These are phyloP conservation scores for Glonium stellatum DNA, from an alignment of 495 filamentous ascomycete species.

Conservation along the genomic window DNA sequence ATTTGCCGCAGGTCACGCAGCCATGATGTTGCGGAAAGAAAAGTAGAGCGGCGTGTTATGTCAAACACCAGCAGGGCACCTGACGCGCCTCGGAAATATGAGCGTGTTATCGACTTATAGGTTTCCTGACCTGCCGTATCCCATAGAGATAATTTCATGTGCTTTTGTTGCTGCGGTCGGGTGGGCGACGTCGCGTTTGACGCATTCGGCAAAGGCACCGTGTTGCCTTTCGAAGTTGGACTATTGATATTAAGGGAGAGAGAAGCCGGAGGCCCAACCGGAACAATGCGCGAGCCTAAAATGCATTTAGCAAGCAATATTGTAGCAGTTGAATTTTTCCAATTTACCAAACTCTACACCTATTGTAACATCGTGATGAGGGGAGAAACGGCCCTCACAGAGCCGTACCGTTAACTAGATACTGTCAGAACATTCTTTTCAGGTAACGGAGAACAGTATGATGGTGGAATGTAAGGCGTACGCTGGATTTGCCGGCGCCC, in stretches of 20 bases:
- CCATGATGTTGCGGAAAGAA: conserved; percentile 79
- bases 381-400: conserved; percentile 91
- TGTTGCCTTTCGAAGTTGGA: conserved; percentile 25
- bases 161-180: conserved; percentile 52
- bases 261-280: conserved; percentile 73
- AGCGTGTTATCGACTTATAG: conserved; percentile 89
- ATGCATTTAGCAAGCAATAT: not conserved
- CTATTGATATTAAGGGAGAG: conserved; percentile 42
- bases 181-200: conserved; percentile 20
- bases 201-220: not conserved
- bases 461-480: conserved; percentile 30
- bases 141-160: conserved; percentile 72
- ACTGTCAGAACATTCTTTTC: not conserved
- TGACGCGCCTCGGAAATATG: conserved; percentile 89
- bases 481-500: conserved; percentile 82
- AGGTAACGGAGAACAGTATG: not conserved
- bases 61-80: conserved; percentile 94
- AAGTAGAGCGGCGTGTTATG: conserved; percentile 79
- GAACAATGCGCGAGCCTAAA: conserved; percentile 70
- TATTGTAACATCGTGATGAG: conserved; percentile 93
- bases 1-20: conserved; percentile 86
- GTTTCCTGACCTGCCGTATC: conserved; percentile 97
- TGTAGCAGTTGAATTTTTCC: not conserved
- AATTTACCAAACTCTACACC: conserved; percentile 77
- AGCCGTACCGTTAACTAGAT: conserved; percentile 76